Percentiles rank a stretch among this genome's conserved stretches.
phyloP scores from a whole-genome alignment of 140 eudicot genomes.

The Senecio squalidus region DNA sequence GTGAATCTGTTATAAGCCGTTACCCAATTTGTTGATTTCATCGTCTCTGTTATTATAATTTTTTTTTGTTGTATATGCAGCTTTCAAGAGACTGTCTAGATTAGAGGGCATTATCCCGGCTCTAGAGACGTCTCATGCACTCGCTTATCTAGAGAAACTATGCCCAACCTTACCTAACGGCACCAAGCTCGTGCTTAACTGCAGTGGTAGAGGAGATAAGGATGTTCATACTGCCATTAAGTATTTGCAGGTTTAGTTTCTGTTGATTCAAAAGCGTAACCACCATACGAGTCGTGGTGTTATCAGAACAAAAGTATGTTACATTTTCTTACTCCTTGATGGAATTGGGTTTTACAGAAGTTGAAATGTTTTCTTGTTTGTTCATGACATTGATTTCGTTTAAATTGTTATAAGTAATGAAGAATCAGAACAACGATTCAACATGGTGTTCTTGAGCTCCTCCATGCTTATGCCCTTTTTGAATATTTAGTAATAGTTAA shows the following conservation, averaged over 20 bases:
- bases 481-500: no score
- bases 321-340: conserved; percentile 1
- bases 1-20: no score
- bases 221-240: conserved; percentile 91
- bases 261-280: neutral
- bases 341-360: neutral
- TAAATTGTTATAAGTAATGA: no score
- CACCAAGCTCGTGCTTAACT: conserved; percentile 79
- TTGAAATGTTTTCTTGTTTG: neutral
- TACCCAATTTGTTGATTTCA: no score
- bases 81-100: conserved; percentile 71
- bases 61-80: conserved; percentile 30
- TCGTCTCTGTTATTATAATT: neutral
- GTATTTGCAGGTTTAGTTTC: conserved; percentile 46
- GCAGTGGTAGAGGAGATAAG: conserved; percentile 93
- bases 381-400: neutral
- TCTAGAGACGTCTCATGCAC: conserved; percentile 86
- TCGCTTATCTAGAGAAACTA: conserved; percentile 75
- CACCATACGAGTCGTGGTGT: neutral
- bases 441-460: no score
- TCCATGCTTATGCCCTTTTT: no score
- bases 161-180: conserved; percentile 86
- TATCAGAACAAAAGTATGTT: conserved; percentile 6
- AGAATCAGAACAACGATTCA: no score
- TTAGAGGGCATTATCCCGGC: conserved; percentile 92